phyloP scores from a whole-genome alignment of 1,139 yeast genomes.

The Pichia sp. region DNA sequence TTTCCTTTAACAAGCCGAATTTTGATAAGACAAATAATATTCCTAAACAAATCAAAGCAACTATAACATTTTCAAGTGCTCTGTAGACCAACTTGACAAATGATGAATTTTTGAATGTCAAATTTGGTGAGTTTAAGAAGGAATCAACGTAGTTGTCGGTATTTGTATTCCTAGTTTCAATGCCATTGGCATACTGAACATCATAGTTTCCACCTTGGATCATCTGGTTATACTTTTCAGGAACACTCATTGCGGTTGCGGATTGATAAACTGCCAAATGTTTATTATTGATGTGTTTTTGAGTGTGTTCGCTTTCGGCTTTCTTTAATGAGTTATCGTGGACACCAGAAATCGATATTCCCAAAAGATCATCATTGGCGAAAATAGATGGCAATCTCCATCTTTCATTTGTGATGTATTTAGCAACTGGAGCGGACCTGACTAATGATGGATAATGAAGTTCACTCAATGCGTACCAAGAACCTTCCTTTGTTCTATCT shows the following conservation, averaged over 20 bases:
- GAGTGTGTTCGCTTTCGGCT: background rate
- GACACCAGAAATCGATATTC: slow-evolving; percentile 34
- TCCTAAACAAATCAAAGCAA: slow-evolving; percentile 29
- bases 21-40: slow-evolving; percentile 28
- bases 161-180: slow-evolving; percentile 14
- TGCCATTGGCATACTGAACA: too few species aligned
- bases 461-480: slow-evolving; percentile 90
- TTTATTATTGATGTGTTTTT: slow-evolving; percentile 9
- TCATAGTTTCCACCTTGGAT: background rate
- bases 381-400: slow-evolving; percentile 40
- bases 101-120: slow-evolving; percentile 22
- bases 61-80: slow-evolving; percentile 39
- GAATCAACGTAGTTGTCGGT: background rate
- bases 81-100: slow-evolving; percentile 28
- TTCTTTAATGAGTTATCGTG: slow-evolving; percentile 29
- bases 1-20: slow-evolving; percentile 29
- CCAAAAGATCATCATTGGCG: slow-evolving; percentile 31
- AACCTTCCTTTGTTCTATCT: slow-evolving; percentile 60
- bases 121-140: slow-evolving; percentile 14
- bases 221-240: slow-evolving; percentile 6
- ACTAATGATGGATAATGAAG: slow-evolving; percentile 76
- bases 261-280: slow-evolving; percentile 26
- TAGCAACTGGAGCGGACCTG: slow-evolving; percentile 71
- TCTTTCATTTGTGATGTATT: slow-evolving; percentile 47
- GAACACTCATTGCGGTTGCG: slow-evolving; percentile 24